Evolutionary conservation across 352 stramenopile genomes (phyloP), one percentile per base, ranked within the genome.

Genomic region (Pythium phragmitis): DNA sequence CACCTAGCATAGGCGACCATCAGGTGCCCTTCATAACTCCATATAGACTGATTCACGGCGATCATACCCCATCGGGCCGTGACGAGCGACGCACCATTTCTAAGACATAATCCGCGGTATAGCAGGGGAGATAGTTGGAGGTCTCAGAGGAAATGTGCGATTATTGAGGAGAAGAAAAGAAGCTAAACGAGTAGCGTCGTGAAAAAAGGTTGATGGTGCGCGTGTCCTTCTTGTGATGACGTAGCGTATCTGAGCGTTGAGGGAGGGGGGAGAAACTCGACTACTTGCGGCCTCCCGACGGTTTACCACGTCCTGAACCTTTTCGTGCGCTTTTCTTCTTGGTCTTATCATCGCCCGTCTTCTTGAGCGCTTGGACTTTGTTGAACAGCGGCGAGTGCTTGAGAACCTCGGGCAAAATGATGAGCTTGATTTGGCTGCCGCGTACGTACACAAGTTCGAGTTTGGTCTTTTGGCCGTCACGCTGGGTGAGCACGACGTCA

Each of bases 371-470:
- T 67, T 97, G 85, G 45, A 99, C 94, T 74, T 98, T 98, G 76
- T 95, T 94, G 69, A 99, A 97, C 21, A 99, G 79, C 21, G 97
- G 96, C 54, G 97, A 97, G 80, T 98, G 98, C 77, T 98, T 98
- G 59, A 99, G 84, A 36, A 99, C 85, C 45, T 99, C 96, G 7
- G 96, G 96, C 59, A 99, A 76, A 51, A 98, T 97, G 73, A 99
- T 96, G 54, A 99, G 91, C 79, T 98, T 97, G 65, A 99, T 96
- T 61, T 98, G 96, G 61, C 89, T 98, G 19, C 97, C 97, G 57
- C 96, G 77, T 48, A 99, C 80, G 72, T 99, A 99, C 14, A 99
- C 76, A 77, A 88, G 69, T 72, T 96, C 87, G 16, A 96, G 72
- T 56, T 91, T 89, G 59, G 65, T 62, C 63, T 92, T 91, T 67